These are phyloP conservation scores for Lagenidium giganteum DNA, from an alignment of 352 stramenopile genomes.

Conservation along the genomic window DNA sequence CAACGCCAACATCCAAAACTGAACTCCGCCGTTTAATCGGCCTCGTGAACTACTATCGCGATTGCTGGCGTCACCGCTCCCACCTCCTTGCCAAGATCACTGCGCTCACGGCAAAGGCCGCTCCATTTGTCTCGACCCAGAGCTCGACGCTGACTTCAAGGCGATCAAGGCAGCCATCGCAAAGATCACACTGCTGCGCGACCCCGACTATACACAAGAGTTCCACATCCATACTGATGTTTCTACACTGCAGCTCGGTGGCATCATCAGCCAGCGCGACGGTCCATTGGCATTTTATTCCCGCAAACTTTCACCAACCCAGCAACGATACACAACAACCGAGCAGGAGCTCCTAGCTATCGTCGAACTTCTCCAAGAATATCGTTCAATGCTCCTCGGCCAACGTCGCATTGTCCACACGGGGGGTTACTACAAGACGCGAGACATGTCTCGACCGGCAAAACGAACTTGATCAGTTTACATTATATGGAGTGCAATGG, in stretches of 20 bases:
- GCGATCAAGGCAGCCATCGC: background rate
- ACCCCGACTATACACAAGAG: conserved; percentile 18
- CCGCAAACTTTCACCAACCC: conserved; percentile 14
- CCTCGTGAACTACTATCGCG: conserved; percentile 24
- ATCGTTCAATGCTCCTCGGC: conserved; percentile 5
- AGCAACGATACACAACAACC: conserved; percentile 22
- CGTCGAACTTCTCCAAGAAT: conserved; percentile 25
- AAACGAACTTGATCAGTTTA: too few species aligned
- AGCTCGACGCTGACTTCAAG: conserved; percentile 11
- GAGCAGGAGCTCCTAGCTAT: conserved; percentile 34
- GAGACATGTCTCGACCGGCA: too few species aligned
- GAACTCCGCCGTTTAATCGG: conserved; percentile 2
- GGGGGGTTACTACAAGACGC: too few species aligned
- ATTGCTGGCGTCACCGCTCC: conserved; percentile 25
- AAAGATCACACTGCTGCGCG: conserved; percentile 12
- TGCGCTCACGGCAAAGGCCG: conserved; percentile 18
- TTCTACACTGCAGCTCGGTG: conserved; percentile 25
- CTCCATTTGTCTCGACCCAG: conserved; percentile 15
- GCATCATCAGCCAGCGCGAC: conserved; percentile 20
- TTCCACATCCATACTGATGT: conserved; percentile 28
- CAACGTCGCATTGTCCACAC: conserved; percentile 21
- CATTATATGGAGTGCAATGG: too few species aligned
- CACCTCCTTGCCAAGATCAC: conserved; percentile 24
- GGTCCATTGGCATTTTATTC: conserved; percentile 16
- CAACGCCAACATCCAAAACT: background rate